Evolutionary conservation across 148 eudicot genomes (phyloP).

Genomic region (Amaranthus cruentus): DNA sequence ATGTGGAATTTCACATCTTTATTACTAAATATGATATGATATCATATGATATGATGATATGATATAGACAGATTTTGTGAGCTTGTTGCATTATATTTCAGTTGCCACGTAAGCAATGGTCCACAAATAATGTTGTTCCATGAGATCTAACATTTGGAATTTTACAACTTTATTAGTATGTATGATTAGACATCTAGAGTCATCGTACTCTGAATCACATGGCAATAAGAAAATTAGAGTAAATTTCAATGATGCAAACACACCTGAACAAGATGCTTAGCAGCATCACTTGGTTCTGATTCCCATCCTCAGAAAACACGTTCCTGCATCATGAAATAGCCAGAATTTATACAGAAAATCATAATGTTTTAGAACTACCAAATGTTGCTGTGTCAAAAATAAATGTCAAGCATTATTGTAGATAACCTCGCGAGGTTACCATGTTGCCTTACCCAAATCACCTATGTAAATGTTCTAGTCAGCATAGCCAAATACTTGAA

Average conservation of each 20-base stretch:
- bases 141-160: background rate
- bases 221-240: conserved; percentile 7
- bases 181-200: background rate
- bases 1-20: background rate
- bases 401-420: too few relatives aligned
- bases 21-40: background rate
- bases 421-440: too few relatives aligned
- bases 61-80: background rate
- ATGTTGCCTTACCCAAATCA: too few relatives aligned
- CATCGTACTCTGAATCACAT: background rate
- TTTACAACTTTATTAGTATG: background rate
- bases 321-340: conserved; percentile 45
- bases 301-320: conserved; percentile 75
- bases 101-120: too few relatives aligned
- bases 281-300: conserved; percentile 62
- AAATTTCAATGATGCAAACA: conserved; percentile 22
- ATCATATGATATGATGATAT: background rate
- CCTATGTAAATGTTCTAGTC: too few relatives aligned
- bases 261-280: conserved; percentile 73
- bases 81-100: too few relatives aligned
- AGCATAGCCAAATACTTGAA: too few relatives aligned
- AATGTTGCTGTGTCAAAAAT: too few relatives aligned
- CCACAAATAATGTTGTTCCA: too few relatives aligned
- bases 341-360: background rate
- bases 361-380: background rate